Evolutionary conservation across 1,139 yeast species (phyloP).

Genomic region (Fermentozyma sake): DNA sequence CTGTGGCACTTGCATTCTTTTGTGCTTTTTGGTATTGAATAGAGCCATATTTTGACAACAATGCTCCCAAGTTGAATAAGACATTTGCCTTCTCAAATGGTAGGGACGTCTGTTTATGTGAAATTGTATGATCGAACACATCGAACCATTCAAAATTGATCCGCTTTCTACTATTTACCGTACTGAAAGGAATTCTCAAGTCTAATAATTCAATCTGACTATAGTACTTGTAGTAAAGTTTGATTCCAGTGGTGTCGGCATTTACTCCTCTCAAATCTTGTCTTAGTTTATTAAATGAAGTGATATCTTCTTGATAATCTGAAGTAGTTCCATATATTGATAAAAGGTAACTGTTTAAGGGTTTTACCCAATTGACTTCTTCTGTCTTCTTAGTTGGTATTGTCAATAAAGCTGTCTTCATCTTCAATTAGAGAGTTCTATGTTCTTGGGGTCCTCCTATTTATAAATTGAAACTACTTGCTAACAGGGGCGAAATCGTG

Average conservation of each 20-base stretch:
- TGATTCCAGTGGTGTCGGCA: conserved; percentile 45
- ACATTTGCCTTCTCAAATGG: conserved; percentile 90
- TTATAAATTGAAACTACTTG: too few species aligned
- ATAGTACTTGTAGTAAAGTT: conserved; percentile 65
- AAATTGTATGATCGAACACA: conserved; percentile 46
- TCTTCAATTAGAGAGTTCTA: too few species aligned
- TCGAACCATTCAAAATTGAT: conserved; percentile 79
- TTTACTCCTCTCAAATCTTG: conserved; percentile 57
- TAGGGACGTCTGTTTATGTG: conserved; percentile 48
- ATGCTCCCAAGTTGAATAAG: conserved; percentile 57
- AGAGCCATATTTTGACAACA: conserved; percentile 47
- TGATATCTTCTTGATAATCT: conserved; percentile 56
- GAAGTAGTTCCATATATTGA: conserved; percentile 61
- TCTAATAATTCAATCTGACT: conserved; percentile 80
- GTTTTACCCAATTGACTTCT: conserved; percentile 61
- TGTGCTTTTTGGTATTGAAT: conserved; percentile 40
- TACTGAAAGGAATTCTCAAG: conserved; percentile 64
- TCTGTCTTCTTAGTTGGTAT: conserved; percentile 53
- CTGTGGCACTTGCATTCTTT: conserved; percentile 39
- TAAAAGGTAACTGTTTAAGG: conserved; percentile 55
- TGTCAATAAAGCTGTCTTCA: conserved; percentile 29
- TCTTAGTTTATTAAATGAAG: conserved; percentile 54
- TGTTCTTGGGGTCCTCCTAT: too few species aligned
- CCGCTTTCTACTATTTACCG: conserved; percentile 46
- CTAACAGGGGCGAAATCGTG: too few species aligned